Evolutionary conservation across 345 rosid genomes (phyloP).

Genomic region (Hirschfeldia incana): DNA sequence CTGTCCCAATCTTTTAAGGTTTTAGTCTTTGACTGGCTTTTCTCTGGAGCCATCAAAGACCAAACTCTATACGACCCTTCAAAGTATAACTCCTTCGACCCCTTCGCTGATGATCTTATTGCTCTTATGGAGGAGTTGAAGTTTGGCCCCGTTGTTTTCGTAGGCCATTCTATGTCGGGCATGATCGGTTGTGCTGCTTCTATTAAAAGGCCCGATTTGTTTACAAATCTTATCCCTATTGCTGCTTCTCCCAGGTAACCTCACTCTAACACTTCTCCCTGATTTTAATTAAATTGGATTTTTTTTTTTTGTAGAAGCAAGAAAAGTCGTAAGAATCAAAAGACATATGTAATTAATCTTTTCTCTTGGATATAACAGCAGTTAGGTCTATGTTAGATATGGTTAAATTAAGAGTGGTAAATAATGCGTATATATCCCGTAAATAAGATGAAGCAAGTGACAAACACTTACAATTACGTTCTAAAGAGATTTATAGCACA

Average conservation of each 20-base stretch:
- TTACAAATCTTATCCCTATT: constrained; percentile 54
- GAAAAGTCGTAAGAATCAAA: neutral
- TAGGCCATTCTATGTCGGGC: constrained; percentile 88
- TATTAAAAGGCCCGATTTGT: constrained; percentile 66
- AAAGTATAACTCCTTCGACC: constrained; percentile 57
- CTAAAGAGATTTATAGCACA: neutral
- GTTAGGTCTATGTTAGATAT: neutral
- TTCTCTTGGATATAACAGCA: neutral
- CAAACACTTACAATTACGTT: neutral
- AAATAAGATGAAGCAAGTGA: constrained; percentile 3
- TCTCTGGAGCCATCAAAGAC: constrained; percentile 67
- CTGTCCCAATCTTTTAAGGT: constrained; percentile 51
- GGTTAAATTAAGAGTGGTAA: neutral
- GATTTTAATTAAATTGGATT: neutral
- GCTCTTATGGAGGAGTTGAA: constrained; percentile 55
- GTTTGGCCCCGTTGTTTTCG: constrained; percentile 44
- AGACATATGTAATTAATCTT: neutral
- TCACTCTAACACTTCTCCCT: neutral
- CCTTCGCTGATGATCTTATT: constrained; percentile 61
- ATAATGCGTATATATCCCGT: neutral
- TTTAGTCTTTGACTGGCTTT: constrained; percentile 72
- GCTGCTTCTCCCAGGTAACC: constrained; percentile 76
- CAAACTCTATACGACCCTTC: constrained; percentile 53
- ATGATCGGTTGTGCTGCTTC: constrained; percentile 88
- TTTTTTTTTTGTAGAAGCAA: neutral